phyloP scores from a whole-genome alignment of 148 eudicot species.

The Oxyria digyna region DNA sequence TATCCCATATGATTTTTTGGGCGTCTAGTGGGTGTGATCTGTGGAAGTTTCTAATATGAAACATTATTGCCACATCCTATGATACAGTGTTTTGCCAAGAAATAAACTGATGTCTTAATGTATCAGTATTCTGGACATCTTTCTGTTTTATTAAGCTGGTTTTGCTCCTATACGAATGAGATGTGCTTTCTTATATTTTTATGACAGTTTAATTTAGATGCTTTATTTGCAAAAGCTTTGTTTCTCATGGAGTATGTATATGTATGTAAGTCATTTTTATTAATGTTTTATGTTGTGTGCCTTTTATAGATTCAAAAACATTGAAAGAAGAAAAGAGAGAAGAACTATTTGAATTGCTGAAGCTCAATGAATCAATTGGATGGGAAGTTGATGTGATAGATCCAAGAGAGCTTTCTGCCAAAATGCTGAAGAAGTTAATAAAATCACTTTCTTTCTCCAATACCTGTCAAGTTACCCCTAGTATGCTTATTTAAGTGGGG shows the following conservation, averaged over 20 bases:
- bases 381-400: slow-evolving; percentile 97
- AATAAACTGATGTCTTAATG: too few species aligned
- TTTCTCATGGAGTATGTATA: not conserved
- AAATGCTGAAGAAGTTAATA: slow-evolving; percentile 82
- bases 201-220: not conserved
- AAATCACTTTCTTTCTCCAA: slow-evolving; percentile 10
- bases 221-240: not conserved
- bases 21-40: not conserved
- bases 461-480: not conserved
- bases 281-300: not conserved
- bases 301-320: slow-evolving; percentile 84
- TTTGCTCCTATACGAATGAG: not conserved
- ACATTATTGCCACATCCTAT: not conserved
- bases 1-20: not conserved
- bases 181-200: not conserved
- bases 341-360: slow-evolving; percentile 77
- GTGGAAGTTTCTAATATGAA: not conserved
- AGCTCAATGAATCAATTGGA: slow-evolving; percentile 72
- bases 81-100: not conserved
- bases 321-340: slow-evolving; percentile 95
- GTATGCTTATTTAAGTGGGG: not conserved
- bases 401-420: slow-evolving; percentile 86
- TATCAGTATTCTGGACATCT: too few species aligned
- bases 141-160: not conserved
- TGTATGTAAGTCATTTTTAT: not conserved